Base-by-base conservation (phyloP, 129 eudicot genomes). In the Pittosporum tobira region DNA sequence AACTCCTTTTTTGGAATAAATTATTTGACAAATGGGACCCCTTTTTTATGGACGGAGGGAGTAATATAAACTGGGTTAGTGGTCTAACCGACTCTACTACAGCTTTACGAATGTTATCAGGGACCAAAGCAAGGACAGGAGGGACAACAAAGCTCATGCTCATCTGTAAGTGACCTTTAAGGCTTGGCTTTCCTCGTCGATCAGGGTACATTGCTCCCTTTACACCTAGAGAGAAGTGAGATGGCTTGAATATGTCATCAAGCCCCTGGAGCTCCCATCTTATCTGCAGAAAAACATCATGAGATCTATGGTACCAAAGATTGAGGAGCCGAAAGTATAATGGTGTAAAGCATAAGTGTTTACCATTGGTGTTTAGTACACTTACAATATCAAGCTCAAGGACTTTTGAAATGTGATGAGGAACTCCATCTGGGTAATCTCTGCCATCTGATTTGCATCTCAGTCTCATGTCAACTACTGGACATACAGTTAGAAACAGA, bases 251-350 rank as follows among this genome's bases (percentile, higher is more conserved):
- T 57, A 76, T 25, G 18, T 84, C 85, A 47, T 82, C 89, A 61
- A 90, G 61, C 53, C 95, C 98, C 29, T 71, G 84, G 51, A 90
- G 95, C 69, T 90, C 87, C 95, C 95, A 86, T 62, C 84, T 72
- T 29, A 80, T 42, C 98, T 90, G 79, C 68, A 76, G 2, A 54
- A 64, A 13, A 40, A 21, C 16, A 34, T 52, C 24, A 30, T 51
- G 50, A 21, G 9, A 21, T 24, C 2, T 25, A 8, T 29, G 37
- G 29, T 28, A 3, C 5, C 19, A 43, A 51, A n/a, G 15, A 22
- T 36, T 22, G 9, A n/a, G n/a, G 24, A 60, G 4, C 13, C 11
- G 31, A 48, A 50, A 51, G 9, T 37, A 22, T 40, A 59, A 26
- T 24, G 10, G 1, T 6, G 30, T 40, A 15, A 66, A 51, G 28